Percentiles rank a stretch among this genome's conserved stretches.
Evolutionary conservation across 331 rosid genomes (phyloP).

Genomic region (Acacia concinna): DNA sequence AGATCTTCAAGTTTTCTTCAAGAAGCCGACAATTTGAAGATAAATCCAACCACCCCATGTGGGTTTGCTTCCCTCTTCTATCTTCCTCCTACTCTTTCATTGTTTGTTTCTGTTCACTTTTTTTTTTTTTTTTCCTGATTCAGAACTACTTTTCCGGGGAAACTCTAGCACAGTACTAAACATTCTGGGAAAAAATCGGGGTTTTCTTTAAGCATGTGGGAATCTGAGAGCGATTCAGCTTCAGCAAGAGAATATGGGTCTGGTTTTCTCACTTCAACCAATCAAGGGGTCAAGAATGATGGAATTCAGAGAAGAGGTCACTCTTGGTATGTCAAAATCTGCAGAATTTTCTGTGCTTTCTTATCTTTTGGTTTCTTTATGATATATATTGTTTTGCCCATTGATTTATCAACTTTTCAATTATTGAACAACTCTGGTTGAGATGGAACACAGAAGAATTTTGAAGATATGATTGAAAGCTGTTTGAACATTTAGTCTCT

Average conservation of each 20-base stretch:
- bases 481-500: conserved; percentile 12
- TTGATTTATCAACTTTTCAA: conserved; percentile 13
- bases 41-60: conserved; percentile 79
- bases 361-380: not conserved
- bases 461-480: not conserved
- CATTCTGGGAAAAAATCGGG: conserved; percentile 23
- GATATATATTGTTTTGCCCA: not conserved
- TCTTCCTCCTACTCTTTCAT: not conserved
- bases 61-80: conserved; percentile 32
- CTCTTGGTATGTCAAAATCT: conserved; percentile 66
- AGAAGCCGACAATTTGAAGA: conserved; percentile 59
- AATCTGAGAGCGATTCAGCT: conserved; percentile 73
- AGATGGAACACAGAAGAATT: not conserved
- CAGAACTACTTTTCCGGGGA: conserved; percentile 29
- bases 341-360: conserved; percentile 1
- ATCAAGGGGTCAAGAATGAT: conserved; percentile 66
- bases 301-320: conserved; percentile 77
- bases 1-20: conserved; percentile 36
- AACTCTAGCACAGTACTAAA: not conserved
- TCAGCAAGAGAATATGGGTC: conserved; percentile 65
- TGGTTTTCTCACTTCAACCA: conserved; percentile 63
- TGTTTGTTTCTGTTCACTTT: conserved; percentile 25
- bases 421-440: conserved; percentile 6
- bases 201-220: conserved; percentile 72
- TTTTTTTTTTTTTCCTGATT: conserved; percentile 30